Percentiles rank a stretch among this genome's conserved stretches.
Conservation (phyloP, 2,329 filamentous ascomycete species). For the Orbilia javanica region DNA sequence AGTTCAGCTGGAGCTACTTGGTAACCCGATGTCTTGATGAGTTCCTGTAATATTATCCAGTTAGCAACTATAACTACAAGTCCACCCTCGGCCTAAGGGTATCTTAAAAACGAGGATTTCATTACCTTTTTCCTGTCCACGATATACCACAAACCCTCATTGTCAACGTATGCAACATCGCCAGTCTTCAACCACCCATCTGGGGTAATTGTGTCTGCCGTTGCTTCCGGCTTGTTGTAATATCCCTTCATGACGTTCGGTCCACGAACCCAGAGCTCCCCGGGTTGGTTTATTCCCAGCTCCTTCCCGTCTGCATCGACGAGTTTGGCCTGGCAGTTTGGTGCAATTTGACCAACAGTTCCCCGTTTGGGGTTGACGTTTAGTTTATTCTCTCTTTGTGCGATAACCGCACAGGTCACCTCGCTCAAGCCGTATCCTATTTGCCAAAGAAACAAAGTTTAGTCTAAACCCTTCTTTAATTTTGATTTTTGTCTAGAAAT, state of each 20-base stretch:
- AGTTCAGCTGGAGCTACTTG: constrained; percentile 73
- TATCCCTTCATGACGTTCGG: constrained; percentile 82
- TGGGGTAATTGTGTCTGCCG: constrained; percentile 72
- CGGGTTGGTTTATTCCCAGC: constrained; percentile 71
- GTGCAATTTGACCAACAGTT: constrained; percentile 75
- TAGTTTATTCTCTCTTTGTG: constrained; percentile 67
- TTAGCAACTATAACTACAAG: constrained; percentile 22
- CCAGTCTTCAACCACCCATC: constrained; percentile 80
- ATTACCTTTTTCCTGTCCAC: constrained; percentile 79
- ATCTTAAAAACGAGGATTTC: not conserved
- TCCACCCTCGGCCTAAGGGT: not conserved
- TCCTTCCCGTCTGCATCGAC: constrained; percentile 70
- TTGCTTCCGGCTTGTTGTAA: constrained; percentile 78
- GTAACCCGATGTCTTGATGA: constrained; percentile 74
- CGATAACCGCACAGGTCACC: constrained; percentile 77
- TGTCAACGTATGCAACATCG: constrained; percentile 76
- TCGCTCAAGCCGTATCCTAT: constrained; percentile 89
- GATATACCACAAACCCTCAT: constrained; percentile 72
- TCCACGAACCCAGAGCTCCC: constrained; percentile 79
- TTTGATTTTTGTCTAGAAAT: constrained; percentile 60
- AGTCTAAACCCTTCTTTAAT: not conserved
- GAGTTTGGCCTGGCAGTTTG: constrained; percentile 78
- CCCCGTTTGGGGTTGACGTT: constrained; percentile 65
- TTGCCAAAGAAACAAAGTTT: not conserved
- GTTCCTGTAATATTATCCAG: constrained; percentile 64